Percentiles rank a stretch among this genome's conserved stretches.
Conservation (phyloP, 805 yeast genomes). For the Saccharomycopsis fermentans region DNA sequence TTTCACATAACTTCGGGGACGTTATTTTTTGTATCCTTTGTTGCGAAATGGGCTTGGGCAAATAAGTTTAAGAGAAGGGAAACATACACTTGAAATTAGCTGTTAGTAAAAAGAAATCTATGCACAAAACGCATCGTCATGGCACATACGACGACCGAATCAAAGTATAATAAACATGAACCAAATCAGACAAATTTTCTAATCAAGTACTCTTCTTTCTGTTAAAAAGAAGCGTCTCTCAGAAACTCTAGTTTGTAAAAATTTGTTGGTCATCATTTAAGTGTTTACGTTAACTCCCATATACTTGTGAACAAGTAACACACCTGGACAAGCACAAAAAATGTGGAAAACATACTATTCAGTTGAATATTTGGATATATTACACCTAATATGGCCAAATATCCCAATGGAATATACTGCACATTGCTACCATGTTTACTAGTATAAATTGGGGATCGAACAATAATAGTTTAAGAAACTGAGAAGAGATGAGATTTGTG, state of each 20-base stretch:
- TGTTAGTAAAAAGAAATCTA: neutral
- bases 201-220: conserved; percentile 23
- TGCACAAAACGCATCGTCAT: too few species aligned
- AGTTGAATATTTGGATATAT: neutral
- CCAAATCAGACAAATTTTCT: conserved; percentile 22
- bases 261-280: conserved; percentile 16
- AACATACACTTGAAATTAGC: neutral
- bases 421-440: neutral
- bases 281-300: neutral
- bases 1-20: too few species aligned
- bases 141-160: neutral
- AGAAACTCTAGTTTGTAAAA: conserved; percentile 36
- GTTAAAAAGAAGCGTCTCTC: conserved; percentile 21
- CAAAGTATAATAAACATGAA: conserved; percentile 3
- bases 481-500: neutral
- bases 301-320: neutral
- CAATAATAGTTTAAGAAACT: neutral
- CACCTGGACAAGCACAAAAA: neutral
- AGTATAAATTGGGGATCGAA: too few species aligned
- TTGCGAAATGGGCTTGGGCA: too few species aligned
- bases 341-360: neutral
- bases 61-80: too few species aligned
- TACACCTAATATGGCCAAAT: neutral
- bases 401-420: neutral
- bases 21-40: too few species aligned